Conservation (phyloP, 768 basidiomycete species). For the Suillus brevipes region DNA sequence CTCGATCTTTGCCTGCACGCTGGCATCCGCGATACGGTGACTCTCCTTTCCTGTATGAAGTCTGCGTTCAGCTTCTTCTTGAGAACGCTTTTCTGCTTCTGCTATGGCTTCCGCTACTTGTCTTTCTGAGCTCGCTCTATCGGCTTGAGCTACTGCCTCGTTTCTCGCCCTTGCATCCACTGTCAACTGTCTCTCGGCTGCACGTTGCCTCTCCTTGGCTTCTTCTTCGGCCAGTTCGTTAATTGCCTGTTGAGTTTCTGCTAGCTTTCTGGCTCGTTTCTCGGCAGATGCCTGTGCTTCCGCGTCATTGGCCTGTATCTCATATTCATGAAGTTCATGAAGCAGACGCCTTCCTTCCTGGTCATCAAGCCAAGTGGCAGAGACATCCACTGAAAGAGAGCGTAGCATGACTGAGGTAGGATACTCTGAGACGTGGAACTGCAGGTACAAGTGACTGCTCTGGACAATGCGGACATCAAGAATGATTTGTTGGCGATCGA, state of each 20-base stretch:
- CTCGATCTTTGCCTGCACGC: not conserved
- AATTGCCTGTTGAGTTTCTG: not conserved
- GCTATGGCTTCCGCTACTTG: not conserved
- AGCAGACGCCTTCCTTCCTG: not conserved
- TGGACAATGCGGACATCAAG: not conserved
- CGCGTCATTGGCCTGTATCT: not conserved
- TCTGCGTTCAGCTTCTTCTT: not conserved
- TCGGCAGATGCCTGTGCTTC: not conserved
- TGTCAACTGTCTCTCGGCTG: not conserved
- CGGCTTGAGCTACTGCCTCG: not conserved
- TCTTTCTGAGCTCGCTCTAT: not conserved
- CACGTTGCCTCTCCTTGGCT: not conserved
- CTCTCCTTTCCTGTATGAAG: not conserved
- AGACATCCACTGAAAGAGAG: not conserved
- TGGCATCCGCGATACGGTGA: not conserved
- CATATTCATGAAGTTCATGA: not conserved
- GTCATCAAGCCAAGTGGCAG: not conserved
- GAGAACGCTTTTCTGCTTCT: not conserved
- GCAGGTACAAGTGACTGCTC: not conserved
- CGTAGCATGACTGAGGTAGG: not conserved
- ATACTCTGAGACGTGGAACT: not conserved
- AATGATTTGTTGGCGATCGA: not conserved
- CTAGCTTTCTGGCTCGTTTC: not conserved
- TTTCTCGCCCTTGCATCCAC: not conserved
- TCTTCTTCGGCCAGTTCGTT: not conserved